Percentiles rank a stretch among this genome's conserved stretches.
Conservation (phyloP, 1,284 basidiomycete species). For the Leccinum subrobustum region DNA sequence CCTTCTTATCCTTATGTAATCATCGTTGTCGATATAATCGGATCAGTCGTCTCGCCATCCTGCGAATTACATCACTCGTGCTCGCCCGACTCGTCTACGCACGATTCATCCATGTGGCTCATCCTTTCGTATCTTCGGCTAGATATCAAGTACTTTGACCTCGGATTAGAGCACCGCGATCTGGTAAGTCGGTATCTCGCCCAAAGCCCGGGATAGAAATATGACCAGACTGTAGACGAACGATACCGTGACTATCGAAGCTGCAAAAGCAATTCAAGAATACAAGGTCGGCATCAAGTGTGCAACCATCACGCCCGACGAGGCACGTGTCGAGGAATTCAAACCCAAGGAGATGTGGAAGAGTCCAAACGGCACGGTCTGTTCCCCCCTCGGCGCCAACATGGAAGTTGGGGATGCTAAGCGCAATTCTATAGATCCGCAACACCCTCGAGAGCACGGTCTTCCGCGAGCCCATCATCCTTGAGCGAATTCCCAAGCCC, state of each 20-base stretch:
- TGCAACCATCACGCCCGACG: constrained; percentile 98
- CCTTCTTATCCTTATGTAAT: too few relatives aligned
- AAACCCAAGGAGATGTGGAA: constrained; percentile 98
- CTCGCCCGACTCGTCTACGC: neutral
- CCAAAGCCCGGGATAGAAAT: neutral
- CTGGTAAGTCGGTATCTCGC: constrained; percentile 47
- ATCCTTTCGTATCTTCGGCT: constrained; percentile 94
- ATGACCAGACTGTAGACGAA: constrained; percentile 62
- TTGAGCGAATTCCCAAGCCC: constrained; percentile 87
- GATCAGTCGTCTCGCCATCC: too few relatives aligned
- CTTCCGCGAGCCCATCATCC: constrained; percentile 97
- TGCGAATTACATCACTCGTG: neutral
- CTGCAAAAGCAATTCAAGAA: constrained; percentile 88
- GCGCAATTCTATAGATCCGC: constrained; percentile 61
- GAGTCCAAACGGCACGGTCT: constrained; percentile 90
- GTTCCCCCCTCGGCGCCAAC: constrained; percentile 29
- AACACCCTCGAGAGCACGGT: constrained; percentile 94
- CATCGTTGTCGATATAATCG: too few relatives aligned
- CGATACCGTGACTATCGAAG: constrained; percentile 91
- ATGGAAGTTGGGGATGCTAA: neutral
- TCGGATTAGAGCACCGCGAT: constrained; percentile 92
- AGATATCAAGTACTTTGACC: constrained; percentile 98
- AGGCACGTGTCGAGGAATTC: constrained; percentile 93
- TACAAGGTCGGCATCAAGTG: constrained; percentile 95
- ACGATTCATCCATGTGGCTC: constrained; percentile 51